These are phyloP conservation scores for Candida hispaniensis DNA, from an alignment of 805 yeast species.

Conservation along the genomic window DNA sequence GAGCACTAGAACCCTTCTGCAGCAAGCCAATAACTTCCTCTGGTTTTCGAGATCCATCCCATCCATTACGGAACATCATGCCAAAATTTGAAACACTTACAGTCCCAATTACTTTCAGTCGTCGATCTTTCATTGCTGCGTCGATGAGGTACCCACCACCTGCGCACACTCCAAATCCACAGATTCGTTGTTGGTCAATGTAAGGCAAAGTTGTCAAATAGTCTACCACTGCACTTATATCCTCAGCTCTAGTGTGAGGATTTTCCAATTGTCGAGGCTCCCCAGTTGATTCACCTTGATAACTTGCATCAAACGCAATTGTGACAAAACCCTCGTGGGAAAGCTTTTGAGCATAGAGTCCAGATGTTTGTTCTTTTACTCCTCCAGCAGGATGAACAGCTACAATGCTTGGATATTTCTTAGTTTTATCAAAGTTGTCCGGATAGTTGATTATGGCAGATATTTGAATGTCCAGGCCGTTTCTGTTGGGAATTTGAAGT, in stretches of 20 bases:
- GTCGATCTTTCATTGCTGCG: constrained; percentile 17
- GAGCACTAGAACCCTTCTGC: constrained; percentile 2
- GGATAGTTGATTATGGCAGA: constrained; percentile 10
- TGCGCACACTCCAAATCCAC: constrained; percentile 18
- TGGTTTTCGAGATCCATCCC: too few relatives aligned
- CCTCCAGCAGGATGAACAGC: constrained; percentile 17
- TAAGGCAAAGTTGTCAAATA: constrained; percentile 8
- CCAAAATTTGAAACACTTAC: constrained; percentile 17
- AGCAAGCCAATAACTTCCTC: too few relatives aligned
- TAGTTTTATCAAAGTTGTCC: constrained; percentile 6
- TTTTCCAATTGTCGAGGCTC: constrained; percentile 17
- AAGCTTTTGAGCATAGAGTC: constrained; percentile 16
- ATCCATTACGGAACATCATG: constrained; percentile 6
- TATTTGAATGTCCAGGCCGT: constrained; percentile 1
- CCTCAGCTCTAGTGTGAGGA: constrained; percentile 17
- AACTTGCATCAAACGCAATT: constrained; percentile 18
- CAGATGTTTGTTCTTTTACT: constrained; percentile 19
- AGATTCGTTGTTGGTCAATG: constrained; percentile 16
- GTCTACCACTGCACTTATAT: constrained; percentile 16
- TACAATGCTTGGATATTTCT: constrained; percentile 17
- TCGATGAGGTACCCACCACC: constrained; percentile 18
- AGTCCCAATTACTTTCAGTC: constrained; percentile 16
- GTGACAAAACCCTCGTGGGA: constrained; percentile 15
- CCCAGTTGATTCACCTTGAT: constrained; percentile 19
- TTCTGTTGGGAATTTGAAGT: neutral